phyloP scores from a whole-genome alignment of 768 basidiomycete species.

The Suillus discolor region DNA sequence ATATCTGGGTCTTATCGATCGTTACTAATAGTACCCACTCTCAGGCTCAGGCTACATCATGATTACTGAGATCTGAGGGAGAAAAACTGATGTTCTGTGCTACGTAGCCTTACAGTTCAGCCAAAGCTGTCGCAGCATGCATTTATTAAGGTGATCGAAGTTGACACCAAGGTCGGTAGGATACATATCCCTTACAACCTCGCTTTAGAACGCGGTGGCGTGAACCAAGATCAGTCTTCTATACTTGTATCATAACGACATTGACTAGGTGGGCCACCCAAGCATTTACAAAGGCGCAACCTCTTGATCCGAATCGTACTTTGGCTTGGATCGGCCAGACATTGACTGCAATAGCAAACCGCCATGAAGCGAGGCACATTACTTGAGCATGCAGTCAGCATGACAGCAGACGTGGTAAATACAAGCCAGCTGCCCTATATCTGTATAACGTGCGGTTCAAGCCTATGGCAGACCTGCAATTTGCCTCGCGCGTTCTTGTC shows the following conservation, averaged over 20 bases:
- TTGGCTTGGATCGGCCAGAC: slow-evolving; percentile 92
- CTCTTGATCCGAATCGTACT: slow-evolving; percentile 88
- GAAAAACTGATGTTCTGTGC: too few relatives aligned
- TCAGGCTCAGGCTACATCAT: too few relatives aligned
- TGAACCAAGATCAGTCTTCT: slow-evolving; percentile 92
- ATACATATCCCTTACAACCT: too few relatives aligned
- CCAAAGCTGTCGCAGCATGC: too few relatives aligned
- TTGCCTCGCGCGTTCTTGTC: slow-evolving; percentile 61
- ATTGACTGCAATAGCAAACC: slow-evolving; percentile 61
- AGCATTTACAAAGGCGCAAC: slow-evolving; percentile 85
- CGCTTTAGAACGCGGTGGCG: slow-evolving; percentile 29
- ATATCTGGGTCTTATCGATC: too few relatives aligned
- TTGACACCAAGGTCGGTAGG: too few relatives aligned
- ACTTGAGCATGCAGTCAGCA: slow-evolving; percentile 70
- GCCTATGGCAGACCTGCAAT: slow-evolving; percentile 84
- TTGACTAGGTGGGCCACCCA: slow-evolving; percentile 75
- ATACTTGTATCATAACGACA: slow-evolving; percentile 78
- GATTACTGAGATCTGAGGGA: too few relatives aligned
- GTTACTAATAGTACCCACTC: too few relatives aligned
- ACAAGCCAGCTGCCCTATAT: neutral
- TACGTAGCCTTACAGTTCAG: too few relatives aligned
- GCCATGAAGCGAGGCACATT: slow-evolving; percentile 69
- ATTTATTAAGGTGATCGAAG: too few relatives aligned
- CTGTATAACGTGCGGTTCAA: slow-evolving; percentile 33
- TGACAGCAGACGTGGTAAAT: slow-evolving; percentile 61